These are phyloP conservation scores for Chimonanthus salicifolius DNA, from an alignment of 164 flowering plant genomes.

Conservation along the genomic window DNA sequence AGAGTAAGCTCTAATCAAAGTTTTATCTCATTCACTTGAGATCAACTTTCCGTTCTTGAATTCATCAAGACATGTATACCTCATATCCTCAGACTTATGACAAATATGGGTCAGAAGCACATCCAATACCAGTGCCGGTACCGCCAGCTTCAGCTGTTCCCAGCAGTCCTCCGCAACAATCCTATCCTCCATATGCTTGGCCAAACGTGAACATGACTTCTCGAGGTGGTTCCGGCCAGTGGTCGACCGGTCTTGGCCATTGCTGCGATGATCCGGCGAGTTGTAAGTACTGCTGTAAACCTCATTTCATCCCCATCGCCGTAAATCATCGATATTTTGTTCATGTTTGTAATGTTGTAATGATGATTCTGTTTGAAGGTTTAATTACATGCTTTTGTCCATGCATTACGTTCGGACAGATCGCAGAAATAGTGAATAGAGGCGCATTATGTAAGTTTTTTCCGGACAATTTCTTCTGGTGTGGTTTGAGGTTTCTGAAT, in stretches of 20 bases:
- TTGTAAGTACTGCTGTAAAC: constrained; percentile 19
- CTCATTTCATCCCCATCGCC: neutral
- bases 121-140: neutral
- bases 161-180: neutral
- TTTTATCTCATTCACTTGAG: neutral
- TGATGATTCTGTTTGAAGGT: constrained; percentile 12
- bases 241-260: constrained; percentile 50
- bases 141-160: neutral
- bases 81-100: neutral
- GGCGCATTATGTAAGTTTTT: constrained; percentile 29
- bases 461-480: neutral
- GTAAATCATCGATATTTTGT: no score
- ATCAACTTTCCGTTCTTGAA: neutral
- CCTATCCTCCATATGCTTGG: neutral
- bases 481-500: neutral
- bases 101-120: neutral
- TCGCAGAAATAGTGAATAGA: constrained; percentile 34
- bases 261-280: constrained; percentile 49
- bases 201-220: constrained; percentile 2
- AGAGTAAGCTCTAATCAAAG: neutral
- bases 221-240: constrained; percentile 6
- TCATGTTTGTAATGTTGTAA: neutral
- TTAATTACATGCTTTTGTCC: constrained; percentile 45
- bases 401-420: constrained; percentile 51
- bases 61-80: neutral